Evolutionary conservation across 2,329 filamentous ascomycete genomes (phyloP).

Genomic region (Apiospora kogelbergensis): DNA sequence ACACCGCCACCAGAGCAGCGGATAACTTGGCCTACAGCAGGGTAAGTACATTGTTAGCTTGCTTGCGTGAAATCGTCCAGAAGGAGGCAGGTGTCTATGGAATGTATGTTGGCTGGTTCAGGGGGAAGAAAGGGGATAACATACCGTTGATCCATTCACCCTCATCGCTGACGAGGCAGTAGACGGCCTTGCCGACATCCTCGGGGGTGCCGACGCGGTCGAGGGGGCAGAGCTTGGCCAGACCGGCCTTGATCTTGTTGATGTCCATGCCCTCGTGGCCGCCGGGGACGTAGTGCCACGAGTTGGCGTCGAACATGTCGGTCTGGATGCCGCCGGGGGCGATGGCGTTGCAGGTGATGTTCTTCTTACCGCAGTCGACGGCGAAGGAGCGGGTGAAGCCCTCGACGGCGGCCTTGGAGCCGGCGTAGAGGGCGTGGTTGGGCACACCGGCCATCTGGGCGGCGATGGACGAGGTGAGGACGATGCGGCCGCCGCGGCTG

Average conservation of each 20-base stretch:
- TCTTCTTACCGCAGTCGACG: constrained; percentile 66
- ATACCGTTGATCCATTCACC: constrained; percentile 66
- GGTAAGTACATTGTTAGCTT: background rate
- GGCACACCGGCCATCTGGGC: constrained; percentile 64
- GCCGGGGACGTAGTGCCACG: constrained; percentile 64
- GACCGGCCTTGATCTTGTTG: constrained; percentile 53
- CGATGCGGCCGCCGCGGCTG: constrained; percentile 67
- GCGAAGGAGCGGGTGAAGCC: constrained; percentile 71
- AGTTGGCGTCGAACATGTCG: constrained; percentile 74
- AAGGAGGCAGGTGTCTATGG: background rate
- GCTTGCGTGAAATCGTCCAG: background rate
- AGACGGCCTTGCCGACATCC: constrained; percentile 59
- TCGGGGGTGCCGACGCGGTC: constrained; percentile 57
- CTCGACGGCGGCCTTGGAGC: constrained; percentile 71
- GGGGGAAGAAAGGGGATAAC: constrained; percentile 20
- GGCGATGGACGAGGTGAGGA: constrained; percentile 72
- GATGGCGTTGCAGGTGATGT: constrained; percentile 72
- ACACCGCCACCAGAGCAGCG: constrained; percentile 34
- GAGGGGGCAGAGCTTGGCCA: constrained; percentile 58
- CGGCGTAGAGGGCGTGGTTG: constrained; percentile 71
- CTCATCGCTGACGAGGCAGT: constrained; percentile 55
- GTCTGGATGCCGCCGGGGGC: constrained; percentile 73
- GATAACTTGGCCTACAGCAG: constrained; percentile 31
- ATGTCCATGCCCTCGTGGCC: constrained; percentile 51
- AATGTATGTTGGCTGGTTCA: background rate